Evolutionary conservation across 176 grass and related monocot species (phyloP).

Genomic region (Carex pumila): DNA sequence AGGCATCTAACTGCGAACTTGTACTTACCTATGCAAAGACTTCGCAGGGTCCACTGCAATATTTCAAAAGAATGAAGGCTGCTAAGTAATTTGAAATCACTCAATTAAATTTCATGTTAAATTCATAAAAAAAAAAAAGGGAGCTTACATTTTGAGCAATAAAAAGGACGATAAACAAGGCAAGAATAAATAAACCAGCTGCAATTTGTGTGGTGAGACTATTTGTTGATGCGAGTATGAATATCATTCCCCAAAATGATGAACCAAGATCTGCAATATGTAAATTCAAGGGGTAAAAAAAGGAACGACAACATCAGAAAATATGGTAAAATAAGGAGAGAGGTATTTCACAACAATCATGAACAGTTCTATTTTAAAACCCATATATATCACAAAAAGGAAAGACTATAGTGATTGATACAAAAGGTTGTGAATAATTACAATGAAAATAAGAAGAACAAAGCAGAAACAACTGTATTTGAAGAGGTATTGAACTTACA

Average conservation of each 20-base stretch:
- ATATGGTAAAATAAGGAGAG: conserved; percentile 11
- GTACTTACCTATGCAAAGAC: conserved; percentile 89
- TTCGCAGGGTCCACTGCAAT: conserved; percentile 88
- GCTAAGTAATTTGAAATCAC: not conserved
- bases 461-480: not conserved
- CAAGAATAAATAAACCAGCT: conserved; percentile 87
- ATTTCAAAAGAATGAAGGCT: conserved; percentile 23
- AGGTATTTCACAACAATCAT: not conserved
- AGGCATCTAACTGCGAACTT: conserved; percentile 10
- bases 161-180: conserved; percentile 77
- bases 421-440: not conserved
- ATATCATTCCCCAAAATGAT: conserved; percentile 99
- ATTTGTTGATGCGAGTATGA: conserved; percentile 93
- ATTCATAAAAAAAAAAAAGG: not conserved
- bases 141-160: conserved; percentile 82
- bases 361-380: not conserved
- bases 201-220: conserved; percentile 80
- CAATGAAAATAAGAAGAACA: not conserved
- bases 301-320: conserved; percentile 12
- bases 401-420: not conserved
- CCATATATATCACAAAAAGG: not conserved
- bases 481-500: not conserved
- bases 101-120: conserved; percentile 22
- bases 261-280: conserved; percentile 77
- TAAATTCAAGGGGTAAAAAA: not conserved